These are phyloP conservation scores for Penicillium sp. DNA, from an alignment of 2,329 filamentous ascomycete genomes.

Conservation along the genomic window DNA sequence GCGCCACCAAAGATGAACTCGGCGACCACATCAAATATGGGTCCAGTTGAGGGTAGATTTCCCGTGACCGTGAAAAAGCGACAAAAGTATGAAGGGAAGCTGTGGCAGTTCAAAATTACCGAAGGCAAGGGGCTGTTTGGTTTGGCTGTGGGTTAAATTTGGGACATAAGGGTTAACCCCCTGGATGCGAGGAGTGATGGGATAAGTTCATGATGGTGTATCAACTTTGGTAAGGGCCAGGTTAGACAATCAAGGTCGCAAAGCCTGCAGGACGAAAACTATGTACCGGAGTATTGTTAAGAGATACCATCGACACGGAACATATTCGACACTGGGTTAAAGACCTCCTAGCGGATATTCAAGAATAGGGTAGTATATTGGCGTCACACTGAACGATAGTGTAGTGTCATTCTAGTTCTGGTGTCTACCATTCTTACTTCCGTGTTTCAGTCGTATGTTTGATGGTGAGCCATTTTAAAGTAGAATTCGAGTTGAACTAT, in stretches of 20 bases:
- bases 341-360: neutral
- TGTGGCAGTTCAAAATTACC: neutral
- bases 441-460: rapidly evolving
- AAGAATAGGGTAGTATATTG: neutral
- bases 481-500: too few relatives aligned
- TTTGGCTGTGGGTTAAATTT: neutral
- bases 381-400: neutral
- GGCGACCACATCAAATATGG: neutral
- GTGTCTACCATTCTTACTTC: neutral
- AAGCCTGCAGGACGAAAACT: neutral
- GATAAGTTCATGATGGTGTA: neutral
- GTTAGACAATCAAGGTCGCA: neutral
- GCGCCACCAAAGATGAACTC: neutral
- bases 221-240: rapidly evolving
- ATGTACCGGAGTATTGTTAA: neutral
- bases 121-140: neutral
- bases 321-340: neutral
- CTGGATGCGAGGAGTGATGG: neutral
- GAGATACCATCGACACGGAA: neutral
- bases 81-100: neutral
- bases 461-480: too few relatives aligned
- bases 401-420: neutral
- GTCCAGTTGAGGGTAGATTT: neutral
- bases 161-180: neutral
- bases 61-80: neutral